Conservation (phyloP, 208 protist genomes). For the Trypanosomatidae sp. region DNA sequence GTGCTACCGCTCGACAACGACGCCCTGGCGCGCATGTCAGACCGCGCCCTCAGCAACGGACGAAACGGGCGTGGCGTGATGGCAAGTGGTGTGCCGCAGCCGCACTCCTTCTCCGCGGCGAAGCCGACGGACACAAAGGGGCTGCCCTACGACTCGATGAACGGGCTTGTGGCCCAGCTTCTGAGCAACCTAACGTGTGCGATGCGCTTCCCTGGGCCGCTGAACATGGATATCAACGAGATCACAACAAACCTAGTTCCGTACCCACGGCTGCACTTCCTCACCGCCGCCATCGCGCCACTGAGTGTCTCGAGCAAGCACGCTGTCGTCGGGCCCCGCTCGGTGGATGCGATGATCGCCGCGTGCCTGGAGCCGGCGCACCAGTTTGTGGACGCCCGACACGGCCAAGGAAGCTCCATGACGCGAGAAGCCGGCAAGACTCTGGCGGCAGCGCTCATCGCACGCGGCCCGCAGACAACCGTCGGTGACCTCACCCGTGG, state of each 20-base stretch:
- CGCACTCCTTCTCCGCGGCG: slow-evolving; percentile 57
- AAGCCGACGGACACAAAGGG: slow-evolving; percentile 73
- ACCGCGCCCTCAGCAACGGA: slow-evolving; percentile 36
- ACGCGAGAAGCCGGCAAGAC: slow-evolving; percentile 48
- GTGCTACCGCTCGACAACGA: slow-evolving; percentile 95
- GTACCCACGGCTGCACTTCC: slow-evolving; percentile 92
- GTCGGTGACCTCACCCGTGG: slow-evolving; percentile 94
- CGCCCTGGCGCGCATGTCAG: slow-evolving; percentile 85
- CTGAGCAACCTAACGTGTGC: slow-evolving; percentile 94
- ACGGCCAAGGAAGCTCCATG: slow-evolving; percentile 25
- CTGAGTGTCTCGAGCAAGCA: slow-evolving; percentile 71
- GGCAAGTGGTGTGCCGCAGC: slow-evolving; percentile 32
- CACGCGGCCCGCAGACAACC: slow-evolving; percentile 91
- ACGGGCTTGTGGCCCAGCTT: slow-evolving; percentile 94
- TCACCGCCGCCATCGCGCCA: slow-evolving; percentile 91
- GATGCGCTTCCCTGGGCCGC: slow-evolving; percentile 93
- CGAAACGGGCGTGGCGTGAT: slow-evolving; percentile 8
- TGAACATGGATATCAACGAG: slow-evolving; percentile 98
- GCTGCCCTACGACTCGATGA: slow-evolving; percentile 96
- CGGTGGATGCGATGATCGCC: slow-evolving; percentile 87
- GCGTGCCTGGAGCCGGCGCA: slow-evolving; percentile 84
- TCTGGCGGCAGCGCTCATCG: slow-evolving; percentile 89
- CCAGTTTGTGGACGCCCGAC: slow-evolving; percentile 77
- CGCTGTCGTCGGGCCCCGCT: slow-evolving; percentile 46
- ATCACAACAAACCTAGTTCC: slow-evolving; percentile 98